phyloP scores from a whole-genome alignment of 345 rosid genomes.

The Lumnitzera racemosa region DNA sequence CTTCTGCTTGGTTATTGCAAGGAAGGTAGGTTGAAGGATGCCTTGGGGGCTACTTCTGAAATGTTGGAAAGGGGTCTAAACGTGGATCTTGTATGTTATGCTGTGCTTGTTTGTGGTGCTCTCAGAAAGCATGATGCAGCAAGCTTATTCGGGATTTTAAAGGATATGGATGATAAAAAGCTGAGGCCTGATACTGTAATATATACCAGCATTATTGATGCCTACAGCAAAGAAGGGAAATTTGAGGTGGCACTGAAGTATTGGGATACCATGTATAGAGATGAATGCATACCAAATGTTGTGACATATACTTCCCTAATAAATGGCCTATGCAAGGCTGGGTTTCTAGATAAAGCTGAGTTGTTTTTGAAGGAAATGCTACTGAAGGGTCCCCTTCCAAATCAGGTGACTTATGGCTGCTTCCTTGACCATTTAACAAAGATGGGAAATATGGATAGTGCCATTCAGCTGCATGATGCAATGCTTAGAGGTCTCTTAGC shows the following conservation, averaged over 20 bases:
- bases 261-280: conserved; percentile 72
- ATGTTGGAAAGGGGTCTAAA: conserved; percentile 70
- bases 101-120: conserved; percentile 74
- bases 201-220: conserved; percentile 83
- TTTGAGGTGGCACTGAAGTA: conserved; percentile 53
- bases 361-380: conserved; percentile 55
- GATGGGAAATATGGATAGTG: conserved; percentile 65
- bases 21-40: conserved; percentile 74
- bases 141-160: conserved; percentile 40
- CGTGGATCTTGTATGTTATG: conserved; percentile 79
- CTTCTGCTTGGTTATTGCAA: conserved; percentile 74
- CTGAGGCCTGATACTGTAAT: conserved; percentile 68
- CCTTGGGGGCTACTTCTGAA: conserved; percentile 46
- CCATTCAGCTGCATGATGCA: conserved; percentile 54
- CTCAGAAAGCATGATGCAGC: conserved; percentile 43
- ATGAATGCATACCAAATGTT: conserved; percentile 63
- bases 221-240: conserved; percentile 64
- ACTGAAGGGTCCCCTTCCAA: conserved; percentile 36
- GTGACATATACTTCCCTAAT: conserved; percentile 83
- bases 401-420: conserved; percentile 74
- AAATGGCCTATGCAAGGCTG: conserved; percentile 75
- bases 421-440: conserved; percentile 62
- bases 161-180: conserved; percentile 58
- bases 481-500: conserved; percentile 59
- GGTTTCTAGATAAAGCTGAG: conserved; percentile 62